Conservation (phyloP, 768 basidiomycete species). For the Coprinellus aureogranulatus region DNA sequence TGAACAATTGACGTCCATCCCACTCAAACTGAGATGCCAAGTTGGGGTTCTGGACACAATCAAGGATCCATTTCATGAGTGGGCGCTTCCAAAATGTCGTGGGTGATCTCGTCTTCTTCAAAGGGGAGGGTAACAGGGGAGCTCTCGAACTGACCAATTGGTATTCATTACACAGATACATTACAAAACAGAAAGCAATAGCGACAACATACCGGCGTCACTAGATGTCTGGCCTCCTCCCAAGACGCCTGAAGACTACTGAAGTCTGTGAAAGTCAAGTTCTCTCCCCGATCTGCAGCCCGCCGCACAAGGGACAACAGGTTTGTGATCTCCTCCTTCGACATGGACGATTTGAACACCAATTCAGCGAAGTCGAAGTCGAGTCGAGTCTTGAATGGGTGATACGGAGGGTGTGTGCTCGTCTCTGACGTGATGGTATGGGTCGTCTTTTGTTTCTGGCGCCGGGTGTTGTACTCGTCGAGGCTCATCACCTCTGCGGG, state of each 20-base stretch:
- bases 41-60: neutral
- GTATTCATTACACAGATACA: neutral
- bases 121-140: too few species aligned
- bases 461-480: neutral
- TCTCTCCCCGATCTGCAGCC: neutral
- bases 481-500: neutral
- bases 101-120: too few species aligned
- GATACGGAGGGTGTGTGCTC: neutral
- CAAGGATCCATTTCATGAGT: conserved; percentile 7
- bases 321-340: neutral
- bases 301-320: neutral
- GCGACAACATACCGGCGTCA: neutral
- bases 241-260: neutral
- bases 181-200: neutral
- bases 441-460: neutral
- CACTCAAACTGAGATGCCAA: neutral
- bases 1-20: neutral
- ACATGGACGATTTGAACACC: neutral
- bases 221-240: neutral
- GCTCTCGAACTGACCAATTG: too few species aligned
- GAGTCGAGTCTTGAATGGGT: neutral
- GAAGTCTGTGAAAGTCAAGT: neutral
- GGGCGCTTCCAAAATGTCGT: too few species aligned
- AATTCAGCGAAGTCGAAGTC: neutral
- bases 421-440: neutral